These are phyloP conservation scores for Fusarium zealandicum DNA, from an alignment of 2,329 filamentous ascomycete species.

Conservation along the genomic window DNA sequence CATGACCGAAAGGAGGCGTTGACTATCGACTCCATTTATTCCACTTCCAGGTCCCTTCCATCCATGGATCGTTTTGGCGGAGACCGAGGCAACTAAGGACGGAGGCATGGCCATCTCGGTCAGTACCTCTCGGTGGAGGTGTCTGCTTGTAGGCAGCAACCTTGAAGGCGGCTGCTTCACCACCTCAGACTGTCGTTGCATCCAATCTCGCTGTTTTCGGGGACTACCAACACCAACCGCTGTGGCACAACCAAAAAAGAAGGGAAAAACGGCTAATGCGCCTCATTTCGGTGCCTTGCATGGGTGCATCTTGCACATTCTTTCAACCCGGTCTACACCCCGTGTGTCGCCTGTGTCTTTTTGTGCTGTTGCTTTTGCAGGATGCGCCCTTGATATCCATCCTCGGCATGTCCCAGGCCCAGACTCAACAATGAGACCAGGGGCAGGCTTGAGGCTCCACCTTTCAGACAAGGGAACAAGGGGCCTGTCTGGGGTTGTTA, in stretches of 20 bases:
- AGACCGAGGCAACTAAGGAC: slow-evolving; percentile 19
- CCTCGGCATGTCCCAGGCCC: slow-evolving; percentile 10
- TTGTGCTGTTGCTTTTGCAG: no score
- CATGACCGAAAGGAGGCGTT: slow-evolving; percentile 29
- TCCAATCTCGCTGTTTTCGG: slow-evolving; percentile 22
- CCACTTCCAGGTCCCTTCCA: slow-evolving; percentile 3
- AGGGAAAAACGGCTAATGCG: slow-evolving; percentile 12
- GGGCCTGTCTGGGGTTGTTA: slow-evolving; percentile 19
- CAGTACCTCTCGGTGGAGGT: slow-evolving; percentile 8
- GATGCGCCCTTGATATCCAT: not conserved
- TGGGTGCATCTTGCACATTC: slow-evolving; percentile 5
- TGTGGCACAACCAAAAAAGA: slow-evolving; percentile 15
- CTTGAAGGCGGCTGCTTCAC: not conserved
- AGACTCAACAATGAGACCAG: slow-evolving; percentile 17
- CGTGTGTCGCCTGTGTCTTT: not conserved
- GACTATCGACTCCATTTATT: slow-evolving; percentile 16
- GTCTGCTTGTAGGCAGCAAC: no score
- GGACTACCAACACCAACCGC: slow-evolving; percentile 11
- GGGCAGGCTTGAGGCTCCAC: slow-evolving; percentile 25
- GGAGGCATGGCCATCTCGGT: slow-evolving; percentile 21
- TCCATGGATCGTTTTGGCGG: slow-evolving; percentile 9
- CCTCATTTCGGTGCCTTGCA: slow-evolving; percentile 9
- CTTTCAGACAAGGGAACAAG: slow-evolving; percentile 24
- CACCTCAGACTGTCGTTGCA: not conserved
- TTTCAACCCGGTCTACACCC: not conserved